Evolutionary conservation across 257 asterid species (phyloP), one percentile per base, ranked within the genome.

Genomic region (Solanum medicagineum): DNA sequence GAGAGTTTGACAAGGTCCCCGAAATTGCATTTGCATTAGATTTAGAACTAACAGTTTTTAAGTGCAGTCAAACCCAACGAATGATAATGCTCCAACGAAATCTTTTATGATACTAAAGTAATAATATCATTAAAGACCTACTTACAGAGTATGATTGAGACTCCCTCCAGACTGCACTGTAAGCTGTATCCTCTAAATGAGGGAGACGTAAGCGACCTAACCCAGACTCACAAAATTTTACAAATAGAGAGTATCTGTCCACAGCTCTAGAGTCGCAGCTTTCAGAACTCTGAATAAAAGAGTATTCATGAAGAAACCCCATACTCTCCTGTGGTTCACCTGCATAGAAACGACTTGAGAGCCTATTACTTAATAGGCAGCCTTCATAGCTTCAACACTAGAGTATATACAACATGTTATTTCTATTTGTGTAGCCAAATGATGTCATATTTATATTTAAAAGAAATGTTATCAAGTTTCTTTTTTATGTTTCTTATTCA

Each of bases 141-240:
- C 98, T 93, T 90, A 96, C 99, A 53, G 87, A 70, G 85, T 87
- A 94, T 55, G 89, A 91, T 89, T 92, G 89, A 22, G 92, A 88
- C 89, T 93, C 92, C 84, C 89, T 87, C 99, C 99, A 96, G 65
- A 91, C 65, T 85, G 81, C 87, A 68, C 86, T 85, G 83, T 92
- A 90, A 70, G 90, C 92, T 81, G 90, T 89, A 56, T 93, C 93
- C 79, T 87, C 87, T 45, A 87, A 88, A 85, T 81, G 87, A 86
- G 84, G 88, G 84, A 93, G 92, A 85, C 91, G 93, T 85, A 94
- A 95, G 84, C 95, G 93, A 65, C 81, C 84, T 83, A 95, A 88
- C 84, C 95, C 98, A 69, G 97, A 92, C 68, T 86, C 86, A 89
- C 97, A 91, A 89, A 91, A 96, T 84, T 92, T 89, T 84, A 87